Evolutionary conservation across 345 rosid species (phyloP), one percentile per base, ranked within the genome.

Genomic region (Lenwebbia sp.): DNA sequence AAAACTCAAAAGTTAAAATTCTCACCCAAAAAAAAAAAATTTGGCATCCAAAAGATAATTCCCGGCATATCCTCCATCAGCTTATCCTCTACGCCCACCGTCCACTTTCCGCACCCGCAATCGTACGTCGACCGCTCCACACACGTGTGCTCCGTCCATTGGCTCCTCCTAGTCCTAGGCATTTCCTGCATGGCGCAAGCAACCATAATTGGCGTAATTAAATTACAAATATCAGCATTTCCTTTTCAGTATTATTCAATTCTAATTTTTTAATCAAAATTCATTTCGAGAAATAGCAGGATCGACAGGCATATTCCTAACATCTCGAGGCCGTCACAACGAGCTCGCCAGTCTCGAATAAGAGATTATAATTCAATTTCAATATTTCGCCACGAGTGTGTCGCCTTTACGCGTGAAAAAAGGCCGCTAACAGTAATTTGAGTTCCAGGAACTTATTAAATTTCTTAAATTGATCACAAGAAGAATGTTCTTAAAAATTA

Each of bases 291-390:
- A 28, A 30, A 2, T 30, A 15, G 3, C 6, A 4, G 22, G 21
- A 60, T 2, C 5, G 5, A 30, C 5, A 2, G 5, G 22, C 41
- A 30, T 30, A 15, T 30, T 7, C 75, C 5, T 3, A 14, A 28
- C 10, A 14, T 3, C 1, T 28, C 4, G 4, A n/a, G 10, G 17
- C 4, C 6, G 5, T 0, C 13, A 13, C 12, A 9, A 13, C 40
- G 1, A 28, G 5, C 40, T 28, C 10, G 0, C 14, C 74, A 0
- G 3, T 60, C 17, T 60, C 40, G 19, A 14, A 1, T 12, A 28
- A 62, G 8, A 0, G 4, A 0, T 7, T 14, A 0, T 15, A 11
- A 62, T 3, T 62, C 6, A 2, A 8, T 8, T 19, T 2, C 0
- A 2, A 17, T 2, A 54, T 17, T 0, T n/a, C n/a, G n/a, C n/a